A percentile compares a stretch with the other conserved stretches of the same genome.
These are phyloP conservation scores for Talaromyces adpressus DNA, from an alignment of 495 filamentous ascomycete species.

Conservation along the genomic window DNA sequence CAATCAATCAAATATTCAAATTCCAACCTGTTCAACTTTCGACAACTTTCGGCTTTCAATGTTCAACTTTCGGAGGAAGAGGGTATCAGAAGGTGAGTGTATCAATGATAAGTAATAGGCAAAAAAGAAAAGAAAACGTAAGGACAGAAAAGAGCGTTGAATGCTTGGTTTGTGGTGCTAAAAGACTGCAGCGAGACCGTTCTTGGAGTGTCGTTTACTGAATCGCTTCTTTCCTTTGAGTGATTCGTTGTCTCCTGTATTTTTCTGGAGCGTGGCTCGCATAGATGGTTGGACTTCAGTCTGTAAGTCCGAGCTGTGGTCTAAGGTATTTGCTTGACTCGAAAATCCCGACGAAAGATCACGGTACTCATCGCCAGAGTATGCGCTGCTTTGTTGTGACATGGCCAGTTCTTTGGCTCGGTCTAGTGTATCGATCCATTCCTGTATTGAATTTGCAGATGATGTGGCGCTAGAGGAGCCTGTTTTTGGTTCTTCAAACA, in stretches of 20 bases:
- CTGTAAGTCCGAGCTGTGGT: constrained; percentile 37
- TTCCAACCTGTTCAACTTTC: neutral
- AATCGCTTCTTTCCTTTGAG: constrained; percentile 69
- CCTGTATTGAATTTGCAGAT: constrained; percentile 53
- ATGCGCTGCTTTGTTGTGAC: constrained; percentile 59
- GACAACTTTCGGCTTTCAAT: neutral
- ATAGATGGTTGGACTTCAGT: constrained; percentile 27
- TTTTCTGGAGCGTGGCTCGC: constrained; percentile 42
- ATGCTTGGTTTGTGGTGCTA: constrained; percentile 20
- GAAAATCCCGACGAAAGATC: constrained; percentile 66
- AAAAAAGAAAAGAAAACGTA: constrained; percentile 7
- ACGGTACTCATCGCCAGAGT: constrained; percentile 64
- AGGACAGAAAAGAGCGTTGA: neutral
- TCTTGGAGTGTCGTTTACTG: constrained; percentile 84
- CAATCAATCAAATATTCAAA: neutral
- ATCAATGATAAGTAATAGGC: constrained; percentile 1
- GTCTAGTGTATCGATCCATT: constrained; percentile 84
- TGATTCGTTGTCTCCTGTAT: constrained; percentile 46
- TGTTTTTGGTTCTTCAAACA: constrained; percentile 84
- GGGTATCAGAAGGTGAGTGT: constrained; percentile 1
- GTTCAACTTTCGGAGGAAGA: constrained; percentile 3
- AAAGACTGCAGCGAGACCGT: constrained; percentile 77
- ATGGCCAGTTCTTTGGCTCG: constrained; percentile 73
- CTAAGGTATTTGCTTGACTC: constrained; percentile 71
- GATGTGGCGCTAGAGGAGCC: constrained; percentile 39